Conservation (phyloP, 345 rosid species). For the Sisymbrium irio region DNA sequence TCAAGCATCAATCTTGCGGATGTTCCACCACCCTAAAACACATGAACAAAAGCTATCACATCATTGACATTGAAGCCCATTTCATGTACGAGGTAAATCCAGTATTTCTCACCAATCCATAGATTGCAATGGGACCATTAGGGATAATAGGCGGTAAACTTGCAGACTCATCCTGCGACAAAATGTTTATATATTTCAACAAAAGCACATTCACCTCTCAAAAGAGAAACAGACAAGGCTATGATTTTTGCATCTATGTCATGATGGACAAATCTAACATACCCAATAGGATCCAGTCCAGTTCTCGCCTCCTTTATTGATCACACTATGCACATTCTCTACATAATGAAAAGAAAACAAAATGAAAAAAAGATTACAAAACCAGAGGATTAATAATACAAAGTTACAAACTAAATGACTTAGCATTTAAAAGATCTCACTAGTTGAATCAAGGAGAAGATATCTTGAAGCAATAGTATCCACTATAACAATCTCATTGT, state of each 20-base stretch:
- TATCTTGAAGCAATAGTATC: conserved; percentile 59
- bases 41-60: not conserved
- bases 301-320: conserved; percentile 51
- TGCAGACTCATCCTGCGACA: conserved; percentile 67
- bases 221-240: not conserved
- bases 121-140: conserved; percentile 65
- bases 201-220: not conserved
- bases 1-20: conserved; percentile 78
- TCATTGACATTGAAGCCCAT: not conserved
- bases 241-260: not conserved
- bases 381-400: not conserved
- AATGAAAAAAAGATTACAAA: not conserved
- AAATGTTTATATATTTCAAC: not conserved
- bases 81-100: not conserved
- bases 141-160: conserved; percentile 70
- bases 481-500: conserved; percentile 70
- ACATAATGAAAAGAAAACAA: conserved; percentile 3
- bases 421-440: conserved; percentile 22
- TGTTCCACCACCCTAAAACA: conserved; percentile 77
- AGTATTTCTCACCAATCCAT: conserved; percentile 57
- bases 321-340: conserved; percentile 79
- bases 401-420: not conserved
- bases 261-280: conserved; percentile 11
- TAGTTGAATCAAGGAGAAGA: conserved; percentile 73
- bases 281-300: conserved; percentile 89